Evolutionary conservation across 2,329 filamentous ascomycete species (phyloP).

Genomic region (Tolypocladium tundrense): DNA sequence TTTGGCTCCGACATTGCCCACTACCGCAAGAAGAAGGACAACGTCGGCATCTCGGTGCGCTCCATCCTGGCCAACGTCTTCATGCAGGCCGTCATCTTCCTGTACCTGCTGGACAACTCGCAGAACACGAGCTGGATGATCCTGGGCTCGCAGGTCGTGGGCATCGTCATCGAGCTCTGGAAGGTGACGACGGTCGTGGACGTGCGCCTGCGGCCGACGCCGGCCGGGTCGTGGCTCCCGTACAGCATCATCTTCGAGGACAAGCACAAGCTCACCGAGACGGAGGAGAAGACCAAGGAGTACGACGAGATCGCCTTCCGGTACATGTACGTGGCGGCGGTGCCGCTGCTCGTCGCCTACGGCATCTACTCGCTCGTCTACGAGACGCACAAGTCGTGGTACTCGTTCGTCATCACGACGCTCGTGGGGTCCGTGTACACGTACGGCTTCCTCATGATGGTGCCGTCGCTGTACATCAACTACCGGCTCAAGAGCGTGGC

Average conservation of each 20-base stretch:
- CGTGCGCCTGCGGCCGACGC: constrained; percentile 64
- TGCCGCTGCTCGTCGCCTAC: constrained; percentile 82
- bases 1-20: constrained; percentile 97
- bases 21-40: constrained; percentile 99
- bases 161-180: constrained; percentile 64
- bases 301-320: constrained; percentile 97
- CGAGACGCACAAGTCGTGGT: constrained; percentile 95
- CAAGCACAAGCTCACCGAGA: constrained; percentile 91
- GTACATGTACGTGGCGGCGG: constrained; percentile 87
- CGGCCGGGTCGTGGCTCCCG: constrained; percentile 61
- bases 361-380: constrained; percentile 86
- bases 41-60: constrained; percentile 89
- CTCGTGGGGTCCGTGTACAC: constrained; percentile 94
- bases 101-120: constrained; percentile 94
- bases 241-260: constrained; percentile 83
- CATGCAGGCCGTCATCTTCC: constrained; percentile 92
- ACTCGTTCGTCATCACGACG: constrained; percentile 89
- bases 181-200: constrained; percentile 95
- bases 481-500: constrained; percentile 92
- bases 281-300: constrained; percentile 95
- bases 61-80: constrained; percentile 96
- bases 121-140: constrained; percentile 99
- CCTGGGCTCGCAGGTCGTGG: constrained; percentile 80
- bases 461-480: constrained; percentile 96
- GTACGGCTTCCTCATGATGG: constrained; percentile 99